These are phyloP conservation scores for Solanum chilense DNA, from an alignment of 257 asterid species.

Conservation along the genomic window DNA sequence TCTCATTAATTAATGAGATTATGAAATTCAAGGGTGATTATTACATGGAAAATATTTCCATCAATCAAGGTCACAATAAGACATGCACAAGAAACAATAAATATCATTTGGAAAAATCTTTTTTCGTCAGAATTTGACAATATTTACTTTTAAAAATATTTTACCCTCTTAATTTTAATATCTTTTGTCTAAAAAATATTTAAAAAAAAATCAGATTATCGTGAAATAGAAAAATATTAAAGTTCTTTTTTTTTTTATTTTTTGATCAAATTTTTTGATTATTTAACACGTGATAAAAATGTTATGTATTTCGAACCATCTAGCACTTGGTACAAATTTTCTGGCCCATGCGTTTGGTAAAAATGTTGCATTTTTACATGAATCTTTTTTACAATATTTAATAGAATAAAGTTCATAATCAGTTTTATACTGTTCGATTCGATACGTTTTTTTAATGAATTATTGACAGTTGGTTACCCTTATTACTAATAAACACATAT, in stretches of 20 bases:
- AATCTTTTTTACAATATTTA: no score
- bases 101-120: background rate
- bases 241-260: no score
- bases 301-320: no score
- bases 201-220: no score
- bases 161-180: no score
- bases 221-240: no score
- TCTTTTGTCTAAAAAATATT: no score
- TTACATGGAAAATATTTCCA: background rate
- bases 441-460: background rate
- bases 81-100: background rate
- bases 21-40: background rate
- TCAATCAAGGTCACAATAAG: background rate
- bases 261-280: no score
- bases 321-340: no score
- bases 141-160: no score
- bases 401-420: background rate
- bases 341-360: background rate
- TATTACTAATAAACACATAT: background rate
- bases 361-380: background rate
- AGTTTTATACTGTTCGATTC: background rate
- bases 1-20: background rate
- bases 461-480: background rate
- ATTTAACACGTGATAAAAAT: no score
- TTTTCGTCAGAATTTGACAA: accelerated